A percentile compares a stretch with the other conserved stretches of the same genome.
These are phyloP conservation scores for Penicillium mononematosum DNA, from an alignment of 495 filamentous ascomycete species.

Conservation along the genomic window DNA sequence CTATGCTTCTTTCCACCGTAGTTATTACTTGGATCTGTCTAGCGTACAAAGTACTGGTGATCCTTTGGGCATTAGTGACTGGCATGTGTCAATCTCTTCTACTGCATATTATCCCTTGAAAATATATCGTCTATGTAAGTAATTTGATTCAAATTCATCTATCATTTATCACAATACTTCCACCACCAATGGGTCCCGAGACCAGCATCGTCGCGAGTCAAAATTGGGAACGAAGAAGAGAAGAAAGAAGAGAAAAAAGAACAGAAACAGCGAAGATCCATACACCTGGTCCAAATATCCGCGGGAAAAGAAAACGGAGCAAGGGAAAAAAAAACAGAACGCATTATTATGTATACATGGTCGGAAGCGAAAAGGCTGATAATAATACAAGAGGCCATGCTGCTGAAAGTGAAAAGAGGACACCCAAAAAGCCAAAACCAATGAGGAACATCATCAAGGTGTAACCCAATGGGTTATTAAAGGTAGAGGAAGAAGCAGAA, in stretches of 20 bases:
- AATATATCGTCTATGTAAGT: not conserved
- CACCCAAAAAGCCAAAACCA: not conserved
- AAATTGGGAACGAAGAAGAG: not conserved
- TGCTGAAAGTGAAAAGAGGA: conserved; percentile 5
- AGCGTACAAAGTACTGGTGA: not conserved
- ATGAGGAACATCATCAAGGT: not conserved
- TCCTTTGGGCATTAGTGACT: not conserved
- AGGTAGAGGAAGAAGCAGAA: not conserved
- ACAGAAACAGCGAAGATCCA: conserved; percentile 2
- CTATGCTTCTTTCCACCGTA: not conserved
- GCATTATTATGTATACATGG: conserved; percentile 15
- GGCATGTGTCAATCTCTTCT: not conserved
- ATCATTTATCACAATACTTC: not conserved
- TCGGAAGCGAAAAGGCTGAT: conserved; percentile 7
- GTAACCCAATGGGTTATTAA: not conserved
- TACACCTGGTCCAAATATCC: not conserved
- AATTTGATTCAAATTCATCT: conserved; percentile 9
- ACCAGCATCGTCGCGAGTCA: not conserved
- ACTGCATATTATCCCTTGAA: not conserved
- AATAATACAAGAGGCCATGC: conserved; percentile 19
- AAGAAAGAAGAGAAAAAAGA: not conserved
- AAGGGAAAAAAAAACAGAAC: not conserved
- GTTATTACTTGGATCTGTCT: not conserved
- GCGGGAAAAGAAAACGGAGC: not conserved
- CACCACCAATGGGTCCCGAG: not conserved